These are phyloP conservation scores for Dalechampia spathulata DNA, from an alignment of 441 rosid genomes.

Conservation along the genomic window DNA sequence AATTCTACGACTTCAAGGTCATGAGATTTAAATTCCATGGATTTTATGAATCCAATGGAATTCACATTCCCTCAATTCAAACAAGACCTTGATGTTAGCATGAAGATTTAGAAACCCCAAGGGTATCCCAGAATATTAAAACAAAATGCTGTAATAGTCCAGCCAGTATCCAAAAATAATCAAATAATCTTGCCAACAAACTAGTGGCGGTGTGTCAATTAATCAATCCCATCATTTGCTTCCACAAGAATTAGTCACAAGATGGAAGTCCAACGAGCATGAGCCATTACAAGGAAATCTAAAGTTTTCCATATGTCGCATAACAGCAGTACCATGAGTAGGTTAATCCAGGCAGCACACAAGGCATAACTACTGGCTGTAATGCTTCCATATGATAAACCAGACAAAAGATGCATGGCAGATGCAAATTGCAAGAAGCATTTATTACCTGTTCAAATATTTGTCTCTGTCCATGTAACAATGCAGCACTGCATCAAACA, in stretches of 20 bases:
- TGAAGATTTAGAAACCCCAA: not conserved
- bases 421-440: not conserved
- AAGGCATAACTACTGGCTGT: not conserved
- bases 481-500: constrained; percentile 54
- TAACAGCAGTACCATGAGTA: no score
- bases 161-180: no score
- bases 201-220: not conserved
- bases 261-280: not conserved
- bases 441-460: constrained; percentile 67
- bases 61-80: no score
- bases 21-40: no score
- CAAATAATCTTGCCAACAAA: not conserved
- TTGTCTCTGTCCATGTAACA: constrained; percentile 89
- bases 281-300: not conserved
- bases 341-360: no score
- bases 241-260: not conserved
- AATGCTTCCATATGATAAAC: not conserved
- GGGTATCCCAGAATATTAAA: not conserved
- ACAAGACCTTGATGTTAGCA: not conserved
- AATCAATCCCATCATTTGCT: not conserved
- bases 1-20: no score
- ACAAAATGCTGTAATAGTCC: not conserved
- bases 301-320: no score
- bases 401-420: not conserved
- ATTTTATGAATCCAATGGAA: no score